phyloP scores from a whole-genome alignment of 2,329 filamentous ascomycete genomes.

The Geosmithia morbida region DNA sequence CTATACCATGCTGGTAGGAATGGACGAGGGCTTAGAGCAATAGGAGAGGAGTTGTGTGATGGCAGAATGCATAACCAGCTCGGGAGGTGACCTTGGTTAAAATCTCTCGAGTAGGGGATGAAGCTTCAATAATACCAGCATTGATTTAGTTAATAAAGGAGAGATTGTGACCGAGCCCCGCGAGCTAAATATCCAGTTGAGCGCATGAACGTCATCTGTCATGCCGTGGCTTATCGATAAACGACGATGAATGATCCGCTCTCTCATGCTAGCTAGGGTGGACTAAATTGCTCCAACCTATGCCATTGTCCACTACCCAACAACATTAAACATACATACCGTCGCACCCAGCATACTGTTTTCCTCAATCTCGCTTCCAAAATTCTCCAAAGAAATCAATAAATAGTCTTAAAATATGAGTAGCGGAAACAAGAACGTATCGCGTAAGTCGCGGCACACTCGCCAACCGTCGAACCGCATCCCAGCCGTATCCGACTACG shows the following conservation, averaged over 20 bases:
- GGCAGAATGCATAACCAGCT: neutral
- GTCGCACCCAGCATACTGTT: neutral
- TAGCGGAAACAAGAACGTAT: conserved; percentile 16
- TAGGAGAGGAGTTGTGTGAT: neutral
- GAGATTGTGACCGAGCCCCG: neutral
- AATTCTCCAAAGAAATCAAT: neutral
- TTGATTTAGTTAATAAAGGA: neutral
- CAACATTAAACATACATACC: neutral
- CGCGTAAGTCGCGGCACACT: conserved; percentile 20
- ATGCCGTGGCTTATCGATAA: neutral
- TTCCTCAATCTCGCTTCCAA: neutral
- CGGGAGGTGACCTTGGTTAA: neutral
- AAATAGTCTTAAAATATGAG: conserved; percentile 20
- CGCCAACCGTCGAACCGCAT: conserved; percentile 25
- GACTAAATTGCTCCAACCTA: neutral
- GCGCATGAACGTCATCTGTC: neutral
- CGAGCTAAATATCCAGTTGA: neutral
- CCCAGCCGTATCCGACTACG: conserved; percentile 42
- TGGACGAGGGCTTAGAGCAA: neutral
- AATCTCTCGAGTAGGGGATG: neutral
- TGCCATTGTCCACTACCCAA: neutral
- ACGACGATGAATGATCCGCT: neutral
- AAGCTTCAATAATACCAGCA: neutral
- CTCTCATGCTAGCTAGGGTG: neutral
- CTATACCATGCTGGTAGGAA: conserved; percentile 18